Evolutionary conservation across 352 stramenopile species (phyloP).

Genomic region (Pythium phragmitis): DNA sequence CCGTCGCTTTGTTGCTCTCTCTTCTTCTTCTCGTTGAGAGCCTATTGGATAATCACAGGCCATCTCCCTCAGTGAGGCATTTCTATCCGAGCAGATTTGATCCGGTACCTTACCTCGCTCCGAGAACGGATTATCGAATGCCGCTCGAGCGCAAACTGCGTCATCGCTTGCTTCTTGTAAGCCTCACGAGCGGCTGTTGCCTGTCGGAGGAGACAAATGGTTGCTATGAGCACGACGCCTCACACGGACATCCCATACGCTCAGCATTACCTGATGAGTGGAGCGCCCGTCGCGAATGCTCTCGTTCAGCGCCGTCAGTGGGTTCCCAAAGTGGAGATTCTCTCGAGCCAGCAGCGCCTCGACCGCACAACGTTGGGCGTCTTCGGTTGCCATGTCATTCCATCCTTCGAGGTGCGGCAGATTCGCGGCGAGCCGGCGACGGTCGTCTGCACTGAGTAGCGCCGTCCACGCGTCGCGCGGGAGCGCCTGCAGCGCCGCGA

Average conservation of each 20-base stretch:
- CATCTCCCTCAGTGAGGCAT: not conserved
- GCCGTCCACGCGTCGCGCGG: slow-evolving; percentile 17
- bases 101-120: not conserved
- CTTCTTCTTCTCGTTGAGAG: not conserved
- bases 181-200: not conserved
- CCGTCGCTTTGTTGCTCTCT: not conserved
- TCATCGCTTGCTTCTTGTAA: not conserved
- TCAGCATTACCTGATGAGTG: slow-evolving; percentile 8
- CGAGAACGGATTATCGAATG: not conserved
- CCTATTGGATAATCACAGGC: not conserved
- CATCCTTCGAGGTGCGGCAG: slow-evolving; percentile 14
- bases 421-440: not conserved
- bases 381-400: slow-evolving; percentile 6
- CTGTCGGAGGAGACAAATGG: not conserved
- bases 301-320: slow-evolving; percentile 1
- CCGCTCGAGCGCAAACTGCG: slow-evolving; percentile 6
- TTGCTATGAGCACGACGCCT: not conserved
- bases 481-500: slow-evolving; percentile 3
- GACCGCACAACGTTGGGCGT: slow-evolving; percentile 16
- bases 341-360: slow-evolving; percentile 14
- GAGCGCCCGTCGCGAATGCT: not conserved
- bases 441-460: slow-evolving; percentile 15
- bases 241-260: not conserved
- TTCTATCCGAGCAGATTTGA: not conserved
- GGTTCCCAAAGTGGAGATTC: slow-evolving; percentile 24